phyloP scores from a whole-genome alignment of 2,329 filamentous ascomycete species.

The Sporothrix humicola region DNA sequence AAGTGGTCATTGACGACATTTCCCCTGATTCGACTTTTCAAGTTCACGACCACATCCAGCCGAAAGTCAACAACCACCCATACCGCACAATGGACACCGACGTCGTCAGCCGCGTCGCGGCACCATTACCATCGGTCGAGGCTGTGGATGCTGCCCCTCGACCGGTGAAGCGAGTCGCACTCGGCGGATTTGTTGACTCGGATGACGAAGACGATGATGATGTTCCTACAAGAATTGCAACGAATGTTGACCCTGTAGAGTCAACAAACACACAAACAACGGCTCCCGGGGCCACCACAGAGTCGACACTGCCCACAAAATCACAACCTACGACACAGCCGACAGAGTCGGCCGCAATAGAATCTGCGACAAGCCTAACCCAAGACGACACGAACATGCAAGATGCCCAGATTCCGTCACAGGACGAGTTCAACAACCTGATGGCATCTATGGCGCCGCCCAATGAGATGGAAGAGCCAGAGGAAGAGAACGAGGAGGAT shows the following conservation, averaged over 20 bases:
- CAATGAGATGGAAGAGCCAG: background rate
- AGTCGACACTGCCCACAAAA: background rate
- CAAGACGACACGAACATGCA: constrained; percentile 21
- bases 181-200: constrained; percentile 38
- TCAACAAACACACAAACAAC: background rate
- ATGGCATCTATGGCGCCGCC: background rate
- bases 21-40: background rate
- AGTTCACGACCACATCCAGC: no score
- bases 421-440: background rate
- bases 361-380: background rate
- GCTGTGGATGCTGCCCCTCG: background rate
- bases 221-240: background rate
- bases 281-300: background rate
- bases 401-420: constrained; percentile 22
- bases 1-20: background rate
- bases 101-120: background rate
- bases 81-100: constrained; percentile 9
- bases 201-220: constrained; percentile 34
- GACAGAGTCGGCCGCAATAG: background rate
- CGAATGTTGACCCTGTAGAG: background rate
- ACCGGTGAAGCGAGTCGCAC: background rate
- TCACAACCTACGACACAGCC: constrained; percentile 13
- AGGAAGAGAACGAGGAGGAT: constrained; percentile 34
- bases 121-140: background rate
- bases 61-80: background rate